These are phyloP conservation scores for Tylopilus subfusipes DNA, from an alignment of 768 basidiomycete genomes.

Conservation along the genomic window DNA sequence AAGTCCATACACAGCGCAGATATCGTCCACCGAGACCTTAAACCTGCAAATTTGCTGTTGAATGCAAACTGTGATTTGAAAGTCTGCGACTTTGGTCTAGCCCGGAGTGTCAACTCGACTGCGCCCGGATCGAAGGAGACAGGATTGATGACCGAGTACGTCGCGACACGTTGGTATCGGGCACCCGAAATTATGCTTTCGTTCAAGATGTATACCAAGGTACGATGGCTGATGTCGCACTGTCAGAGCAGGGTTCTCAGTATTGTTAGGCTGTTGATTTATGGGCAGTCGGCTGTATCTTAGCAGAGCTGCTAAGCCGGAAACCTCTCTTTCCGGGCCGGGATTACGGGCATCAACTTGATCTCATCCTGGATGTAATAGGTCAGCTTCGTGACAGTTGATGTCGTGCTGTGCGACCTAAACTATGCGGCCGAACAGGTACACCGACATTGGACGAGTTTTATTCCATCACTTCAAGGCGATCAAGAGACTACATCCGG, in stretches of 20 bases:
- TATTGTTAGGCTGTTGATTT: constrained; percentile 57
- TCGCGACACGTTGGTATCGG: constrained; percentile 91
- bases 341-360: constrained; percentile 83
- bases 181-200: constrained; percentile 95
- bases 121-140: constrained; percentile 55
- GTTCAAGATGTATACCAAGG: constrained; percentile 86
- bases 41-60: constrained; percentile 83
- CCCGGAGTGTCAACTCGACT: constrained; percentile 57
- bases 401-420: constrained; percentile 18
- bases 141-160: constrained; percentile 78
- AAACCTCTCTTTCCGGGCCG: constrained; percentile 86
- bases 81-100: constrained; percentile 86
- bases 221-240: constrained; percentile 19
- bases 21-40: constrained; percentile 74
- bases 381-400: constrained; percentile 35
- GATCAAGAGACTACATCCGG: constrained; percentile 85
- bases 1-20: constrained; percentile 88
- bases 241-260: constrained; percentile 7
- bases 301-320: constrained; percentile 78
- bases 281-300: constrained; percentile 73
- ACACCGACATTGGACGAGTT: constrained; percentile 90
- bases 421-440: constrained; percentile 35
- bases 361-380: constrained; percentile 84
- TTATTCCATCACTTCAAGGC: constrained; percentile 80
- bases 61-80: constrained; percentile 90